Base-by-base conservation (phyloP, 495 filamentous ascomycete species). In the Penicillium flavigenum region DNA sequence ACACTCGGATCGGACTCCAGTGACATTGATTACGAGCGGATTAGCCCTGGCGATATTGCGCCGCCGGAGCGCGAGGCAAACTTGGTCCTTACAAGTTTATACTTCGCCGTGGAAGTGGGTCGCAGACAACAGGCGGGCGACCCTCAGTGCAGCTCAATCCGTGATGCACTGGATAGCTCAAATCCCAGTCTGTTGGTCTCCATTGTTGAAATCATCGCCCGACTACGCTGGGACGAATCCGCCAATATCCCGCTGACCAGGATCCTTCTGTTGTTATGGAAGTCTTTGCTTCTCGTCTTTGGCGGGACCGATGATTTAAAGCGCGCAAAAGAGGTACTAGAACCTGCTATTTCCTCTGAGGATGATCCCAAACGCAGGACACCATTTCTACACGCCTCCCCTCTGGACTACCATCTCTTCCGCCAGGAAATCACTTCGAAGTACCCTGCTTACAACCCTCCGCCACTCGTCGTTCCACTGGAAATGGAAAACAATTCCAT, bases 341-440 rank as follows among this genome's bases (percentile, higher is more conserved):
- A 78, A 48, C 72, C 78, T 19, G 57, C 63, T 17, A 58, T 70
- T 29, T 63, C 71, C 10, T 58, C 66, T 7, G 62, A 71, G 29
- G 69, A 75, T 36, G 65, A 67, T 38, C 52, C 68, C 4, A 70
- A 67, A 20, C 65, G 72, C 48, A 60, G 77, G 62, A 70, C 75
- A 70, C 71, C 83, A 1, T 72, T 91, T 38, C 91, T 98, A 54
- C 95, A 87, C 1, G 92, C 94, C 5, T 96, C 92, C 10, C 94
- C 95, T 12, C 78, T 98, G 10, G 95, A 98, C 65, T 98, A 98
- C 65, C 93, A 98, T 67, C 79, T 90, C 12, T 98, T 98, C 67
- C 86, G 95, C 26, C 93, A 98, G 70, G 94, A 98, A 70, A 91
- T 98, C 61, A 96, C 86, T n/a, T 98, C 94, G 0, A 98, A 98